Percentiles rank a stretch among this genome's conserved stretches.
phyloP scores from a whole-genome alignment of 345 rosid genomes.

The Psidium guajava region DNA sequence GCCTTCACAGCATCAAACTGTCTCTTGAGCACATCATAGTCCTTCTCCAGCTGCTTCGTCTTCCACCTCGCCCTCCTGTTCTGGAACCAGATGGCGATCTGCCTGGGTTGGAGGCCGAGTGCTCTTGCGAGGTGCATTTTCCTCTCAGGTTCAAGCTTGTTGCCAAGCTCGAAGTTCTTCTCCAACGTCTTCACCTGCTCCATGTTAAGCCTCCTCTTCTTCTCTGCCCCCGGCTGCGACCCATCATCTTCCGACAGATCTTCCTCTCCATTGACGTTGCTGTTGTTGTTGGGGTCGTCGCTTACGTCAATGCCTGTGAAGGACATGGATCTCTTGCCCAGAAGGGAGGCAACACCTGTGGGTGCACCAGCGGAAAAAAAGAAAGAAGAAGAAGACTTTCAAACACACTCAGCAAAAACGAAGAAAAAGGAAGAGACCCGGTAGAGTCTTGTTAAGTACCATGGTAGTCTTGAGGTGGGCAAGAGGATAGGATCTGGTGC shows the following conservation, averaged over 20 bases:
- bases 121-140: slow-evolving; percentile 95
- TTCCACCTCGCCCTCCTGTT: slow-evolving; percentile 97
- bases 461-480: slow-evolving; percentile 67
- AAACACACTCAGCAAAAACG: background rate
- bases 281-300: slow-evolving; percentile 12
- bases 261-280: slow-evolving; percentile 54
- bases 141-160: slow-evolving; percentile 97
- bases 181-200: slow-evolving; percentile 94
- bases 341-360: slow-evolving; percentile 68
- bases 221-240: slow-evolving; percentile 76
- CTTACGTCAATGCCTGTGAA: slow-evolving; percentile 56
- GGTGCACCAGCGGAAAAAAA: background rate
- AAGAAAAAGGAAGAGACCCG: background rate
- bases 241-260: slow-evolving; percentile 88
- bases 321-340: slow-evolving; percentile 58
- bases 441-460: slow-evolving; percentile 23
- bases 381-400: background rate
- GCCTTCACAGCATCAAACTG: slow-evolving; percentile 56
- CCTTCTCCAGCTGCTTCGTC: slow-evolving; percentile 93
- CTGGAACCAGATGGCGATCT: slow-evolving; percentile 94
- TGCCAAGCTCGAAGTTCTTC: slow-evolving; percentile 90
- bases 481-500: slow-evolving; percentile 57
- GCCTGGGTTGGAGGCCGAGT: slow-evolving; percentile 93
- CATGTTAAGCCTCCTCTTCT: slow-evolving; percentile 87
- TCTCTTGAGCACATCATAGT: slow-evolving; percentile 73